A percentile compares a stretch with the other conserved stretches of the same genome.
These are phyloP conservation scores for Silene coronaria DNA, from an alignment of 179 eudicot genomes.

Conservation along the genomic window DNA sequence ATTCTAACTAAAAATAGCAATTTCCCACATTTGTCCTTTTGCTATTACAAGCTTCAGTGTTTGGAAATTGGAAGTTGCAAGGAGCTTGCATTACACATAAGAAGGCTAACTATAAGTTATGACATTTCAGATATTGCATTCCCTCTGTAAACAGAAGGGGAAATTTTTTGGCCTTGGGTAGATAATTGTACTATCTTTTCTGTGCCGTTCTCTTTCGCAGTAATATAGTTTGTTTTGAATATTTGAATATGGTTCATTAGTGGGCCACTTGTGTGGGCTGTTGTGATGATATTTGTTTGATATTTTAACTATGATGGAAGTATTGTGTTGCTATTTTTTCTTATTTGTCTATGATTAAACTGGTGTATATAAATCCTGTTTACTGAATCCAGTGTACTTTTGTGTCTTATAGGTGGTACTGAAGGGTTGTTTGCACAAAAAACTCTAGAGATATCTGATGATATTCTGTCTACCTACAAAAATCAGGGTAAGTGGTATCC, in stretches of 20 bases:
- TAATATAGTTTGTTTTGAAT: background rate
- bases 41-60: background rate
- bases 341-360: background rate
- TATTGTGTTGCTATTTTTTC: background rate
- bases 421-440: slow-evolving; percentile 93
- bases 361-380: background rate
- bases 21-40: background rate
- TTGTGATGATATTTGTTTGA: background rate
- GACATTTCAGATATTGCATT: background rate
- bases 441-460: slow-evolving; percentile 80
- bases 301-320: background rate
- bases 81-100: background rate
- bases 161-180: background rate
- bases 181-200: background rate
- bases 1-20: background rate
- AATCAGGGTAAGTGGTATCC: slow-evolving; percentile 61
- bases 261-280: background rate
- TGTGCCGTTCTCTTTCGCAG: background rate
- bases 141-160: background rate
- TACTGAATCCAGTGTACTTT: slow-evolving; percentile 5
- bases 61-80: background rate
- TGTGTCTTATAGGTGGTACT: slow-evolving; percentile 69
- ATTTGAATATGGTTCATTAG: background rate
- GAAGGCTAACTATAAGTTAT: background rate
- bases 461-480: slow-evolving; percentile 73